Base-by-base conservation (phyloP, 2,329 filamentous ascomycete species). In the Verticillium tricorpus region DNA sequence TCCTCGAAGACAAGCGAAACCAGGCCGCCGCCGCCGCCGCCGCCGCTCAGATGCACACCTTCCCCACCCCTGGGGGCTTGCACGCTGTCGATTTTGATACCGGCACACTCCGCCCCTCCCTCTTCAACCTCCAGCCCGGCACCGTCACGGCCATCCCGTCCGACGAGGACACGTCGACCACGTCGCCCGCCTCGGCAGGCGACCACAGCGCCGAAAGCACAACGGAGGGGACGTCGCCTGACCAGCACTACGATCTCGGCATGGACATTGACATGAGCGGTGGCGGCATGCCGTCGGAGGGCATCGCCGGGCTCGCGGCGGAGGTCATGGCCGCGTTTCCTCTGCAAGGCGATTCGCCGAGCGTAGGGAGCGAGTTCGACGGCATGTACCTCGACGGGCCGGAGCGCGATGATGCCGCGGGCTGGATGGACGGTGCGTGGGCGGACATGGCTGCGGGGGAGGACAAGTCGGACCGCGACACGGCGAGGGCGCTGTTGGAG, bases 401-500 rank as follows among this genome's bases (percentile, higher is more conserved):
- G 17, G 70, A 69, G 5, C 66, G 69, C 56, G 66, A 71, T 22
- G 64, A 69, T 22, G 67, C 68, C 11, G 64, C 61, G 0, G 74
- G 76, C 31, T 78, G 77, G 77, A 74, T 79, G 25, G 73, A 76
- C 61, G 68, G 65, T 22, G 69, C 71, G 15, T 78, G 76, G 76
- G 67, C 67, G 19, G 69, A 72, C 31, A 68, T 72, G 58, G 69
- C 62, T 1, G 70, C 69, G 14, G 66, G 62, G 8, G 67, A 71
- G 31, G 69, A 71, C n/a, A 66, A 68, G 5, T 65, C 67, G 3
- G 76, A 78, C 57, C 70, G 69, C 34, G 76, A 78, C 64, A 76
- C 76, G 19, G 76, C 76, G 12, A 68, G 69, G 61, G 72, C 71
- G 14, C 59, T 79, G 37, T 68, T 79, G 6, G 75, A 78, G 61